Base-by-base conservation (phyloP, 208 protist species). In the Porcisia deanei region DNA sequence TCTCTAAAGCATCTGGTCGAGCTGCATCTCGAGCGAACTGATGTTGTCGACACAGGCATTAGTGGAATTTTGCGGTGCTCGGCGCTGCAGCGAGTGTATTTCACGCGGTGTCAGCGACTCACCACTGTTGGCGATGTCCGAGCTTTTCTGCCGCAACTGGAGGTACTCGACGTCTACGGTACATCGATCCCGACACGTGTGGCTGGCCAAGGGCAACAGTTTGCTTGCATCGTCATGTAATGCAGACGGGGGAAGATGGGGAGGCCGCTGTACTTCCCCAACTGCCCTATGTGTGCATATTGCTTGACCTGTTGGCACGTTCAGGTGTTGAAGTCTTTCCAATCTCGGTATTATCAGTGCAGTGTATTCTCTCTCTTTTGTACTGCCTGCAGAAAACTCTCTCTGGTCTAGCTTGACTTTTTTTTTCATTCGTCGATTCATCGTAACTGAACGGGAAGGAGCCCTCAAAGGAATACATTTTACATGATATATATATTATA, bases 81-180 rank as follows among this genome's bases (percentile, higher is more conserved):
- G 0, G 61, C 84, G 3, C 74, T 96, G 45, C 82, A 92, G 71
- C 82, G 72, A 0, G 77, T 93, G 7, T 90, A 89, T 65, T 82
- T 94, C 22, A 91, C 90, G 16, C 90, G 89, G 41, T 96, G 92
- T 58, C 71, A 80, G 53, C 70, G 76, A 14, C 78, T 96, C 25
- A 89, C 83, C 16, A 80, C 86, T 43, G 80, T 92, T 1, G 79
- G 79, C 18, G 81, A 87, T 25, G 81, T 94, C 45, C 78, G 73
- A 25, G 49, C 45, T 6, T 71, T 75, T 22, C 76, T 87, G 72
- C 79, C 78, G 47, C 84, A 88, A 59, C 82, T 96, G 12, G 86
- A 91, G 67, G 77, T 86, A 47, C 82, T 96, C 34, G 92, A 96
- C 70, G 84, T 93, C 25, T 96, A 96, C 72, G 92, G 92, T 9